A percentile compares a stretch with the other conserved stretches of the same genome.
Evolutionary conservation across 441 rosid species (phyloP).

Genomic region (Euphorbia corollata): DNA sequence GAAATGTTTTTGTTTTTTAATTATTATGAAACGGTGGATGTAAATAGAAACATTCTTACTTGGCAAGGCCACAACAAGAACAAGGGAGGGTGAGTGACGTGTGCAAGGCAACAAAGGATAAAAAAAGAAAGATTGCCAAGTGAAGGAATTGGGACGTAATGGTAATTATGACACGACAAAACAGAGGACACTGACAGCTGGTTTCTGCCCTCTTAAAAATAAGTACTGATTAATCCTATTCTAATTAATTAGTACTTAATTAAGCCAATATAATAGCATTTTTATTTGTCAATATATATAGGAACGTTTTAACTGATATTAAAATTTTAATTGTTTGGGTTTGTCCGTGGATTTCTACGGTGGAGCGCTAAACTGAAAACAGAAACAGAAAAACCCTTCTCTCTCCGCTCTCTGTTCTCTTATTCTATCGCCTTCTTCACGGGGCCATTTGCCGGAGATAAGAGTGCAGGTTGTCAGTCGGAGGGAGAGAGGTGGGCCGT

Average conservation of each 20-base stretch:
- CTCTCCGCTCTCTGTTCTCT: constrained; percentile 17
- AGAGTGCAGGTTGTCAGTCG: constrained; percentile 1
- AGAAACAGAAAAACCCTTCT: constrained; percentile 8
- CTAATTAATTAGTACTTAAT: too few relatives aligned
- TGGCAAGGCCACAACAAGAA: not conserved
- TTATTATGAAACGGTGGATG: not conserved
- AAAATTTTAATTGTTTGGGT: too few relatives aligned
- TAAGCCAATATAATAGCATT: too few relatives aligned
- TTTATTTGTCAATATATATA: too few relatives aligned
- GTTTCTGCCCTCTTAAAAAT: constrained; percentile 1
- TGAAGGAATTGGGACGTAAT: constrained; percentile 19
- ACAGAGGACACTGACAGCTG: constrained; percentile 33
- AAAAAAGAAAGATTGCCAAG: not conserved
- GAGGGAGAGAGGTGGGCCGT: constrained; percentile 24
- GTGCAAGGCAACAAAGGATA: constrained; percentile 4
- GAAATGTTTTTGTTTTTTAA: too few relatives aligned
- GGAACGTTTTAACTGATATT: too few relatives aligned
- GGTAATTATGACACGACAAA: constrained; percentile 22
- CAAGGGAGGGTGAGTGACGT: constrained; percentile 2
- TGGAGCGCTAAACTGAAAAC: not conserved
- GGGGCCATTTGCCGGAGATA: not conserved
- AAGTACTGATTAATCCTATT: too few relatives aligned
- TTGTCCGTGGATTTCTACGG: too few relatives aligned
- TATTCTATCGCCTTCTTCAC: constrained; percentile 10
- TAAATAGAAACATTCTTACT: not conserved